phyloP scores from a whole-genome alignment of 140 eudicot genomes.

The Oenanthe javanica region DNA sequence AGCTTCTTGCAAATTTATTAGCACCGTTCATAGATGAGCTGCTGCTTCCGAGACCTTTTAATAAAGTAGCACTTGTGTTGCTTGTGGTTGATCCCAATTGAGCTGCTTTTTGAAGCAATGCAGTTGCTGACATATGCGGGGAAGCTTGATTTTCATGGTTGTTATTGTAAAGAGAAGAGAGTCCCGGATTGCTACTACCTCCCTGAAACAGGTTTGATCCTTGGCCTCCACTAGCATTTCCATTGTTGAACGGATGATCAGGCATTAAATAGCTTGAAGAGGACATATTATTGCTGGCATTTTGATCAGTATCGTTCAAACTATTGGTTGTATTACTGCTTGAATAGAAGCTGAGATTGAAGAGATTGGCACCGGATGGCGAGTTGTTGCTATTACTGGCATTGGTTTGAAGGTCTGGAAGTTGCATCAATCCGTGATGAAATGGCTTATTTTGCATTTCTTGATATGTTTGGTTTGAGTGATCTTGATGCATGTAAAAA shows the following conservation, averaged over 20 bases:
- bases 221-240: conserved; percentile 12
- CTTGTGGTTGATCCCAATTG: conserved; percentile 28
- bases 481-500: conserved; percentile 23
- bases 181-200: neutral
- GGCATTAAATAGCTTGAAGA: conserved; percentile 7
- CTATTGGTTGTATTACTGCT: conserved; percentile 14
- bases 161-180: conserved; percentile 11
- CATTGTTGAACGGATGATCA: conserved; percentile 9
- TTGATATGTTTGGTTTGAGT: conserved; percentile 20
- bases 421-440: conserved; percentile 42
- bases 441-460: conserved; percentile 42
- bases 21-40: neutral
- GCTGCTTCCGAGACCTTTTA: conserved; percentile 15
- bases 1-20: conserved; percentile 9
- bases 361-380: conserved; percentile 21
- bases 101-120: conserved; percentile 27
- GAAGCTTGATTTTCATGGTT: neutral
- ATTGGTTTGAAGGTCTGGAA: conserved; percentile 39
- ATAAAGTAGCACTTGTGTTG: conserved; percentile 13
- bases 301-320: conserved; percentile 7
- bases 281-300: conserved; percentile 13
- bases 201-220: conserved; percentile 21
- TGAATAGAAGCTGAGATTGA: conserved; percentile 55
- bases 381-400: conserved; percentile 13
- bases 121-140: conserved; percentile 23